These are phyloP conservation scores for Lichtheimia corymbifera DNA, from an alignment of 371 early-diverging fungal genomes.

Conservation along the genomic window DNA sequence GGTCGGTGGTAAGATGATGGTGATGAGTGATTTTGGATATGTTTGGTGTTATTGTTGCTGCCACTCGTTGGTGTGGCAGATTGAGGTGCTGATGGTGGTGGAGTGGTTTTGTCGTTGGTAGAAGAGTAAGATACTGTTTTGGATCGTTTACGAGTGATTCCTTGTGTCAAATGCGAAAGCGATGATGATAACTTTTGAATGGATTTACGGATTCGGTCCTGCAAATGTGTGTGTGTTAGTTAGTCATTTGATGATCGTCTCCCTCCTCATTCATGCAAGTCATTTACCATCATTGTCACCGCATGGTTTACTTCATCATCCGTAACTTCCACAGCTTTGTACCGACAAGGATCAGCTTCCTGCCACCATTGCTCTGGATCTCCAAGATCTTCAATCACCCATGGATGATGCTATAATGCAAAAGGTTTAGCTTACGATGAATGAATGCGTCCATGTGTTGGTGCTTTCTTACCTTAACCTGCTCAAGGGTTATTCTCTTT, in stretches of 20 bases:
- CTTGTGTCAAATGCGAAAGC: slow-evolving; percentile 21
- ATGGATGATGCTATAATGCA: slow-evolving; percentile 70
- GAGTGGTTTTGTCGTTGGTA: background rate
- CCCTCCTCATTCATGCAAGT: no score
- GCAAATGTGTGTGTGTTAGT: background rate
- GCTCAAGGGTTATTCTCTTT: slow-evolving; percentile 79
- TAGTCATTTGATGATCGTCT: no score
- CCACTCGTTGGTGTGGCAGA: background rate
- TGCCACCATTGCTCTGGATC: slow-evolving; percentile 52
- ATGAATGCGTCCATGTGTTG: no score
- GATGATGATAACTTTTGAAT: slow-evolving; percentile 27
- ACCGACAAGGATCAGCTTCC: slow-evolving; percentile 37
- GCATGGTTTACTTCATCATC: slow-evolving; percentile 28
- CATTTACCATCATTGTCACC: slow-evolving; percentile 35
- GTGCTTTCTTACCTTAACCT: slow-evolving; percentile 71
- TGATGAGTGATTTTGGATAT: background rate
- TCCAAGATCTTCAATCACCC: slow-evolving; percentile 77
- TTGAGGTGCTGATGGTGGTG: background rate
- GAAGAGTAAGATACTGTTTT: slow-evolving; percentile 17
- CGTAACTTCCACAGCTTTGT: slow-evolving; percentile 25
- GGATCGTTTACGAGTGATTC: slow-evolving; percentile 21
- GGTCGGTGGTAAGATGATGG: slow-evolving; percentile 11
- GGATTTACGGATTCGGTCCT: slow-evolving; percentile 27
- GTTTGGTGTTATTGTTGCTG: background rate
- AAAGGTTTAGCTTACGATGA: background rate